Base-by-base conservation (phyloP, 2,329 filamentous ascomycete species). In the Aspergillus ochraceus region DNA sequence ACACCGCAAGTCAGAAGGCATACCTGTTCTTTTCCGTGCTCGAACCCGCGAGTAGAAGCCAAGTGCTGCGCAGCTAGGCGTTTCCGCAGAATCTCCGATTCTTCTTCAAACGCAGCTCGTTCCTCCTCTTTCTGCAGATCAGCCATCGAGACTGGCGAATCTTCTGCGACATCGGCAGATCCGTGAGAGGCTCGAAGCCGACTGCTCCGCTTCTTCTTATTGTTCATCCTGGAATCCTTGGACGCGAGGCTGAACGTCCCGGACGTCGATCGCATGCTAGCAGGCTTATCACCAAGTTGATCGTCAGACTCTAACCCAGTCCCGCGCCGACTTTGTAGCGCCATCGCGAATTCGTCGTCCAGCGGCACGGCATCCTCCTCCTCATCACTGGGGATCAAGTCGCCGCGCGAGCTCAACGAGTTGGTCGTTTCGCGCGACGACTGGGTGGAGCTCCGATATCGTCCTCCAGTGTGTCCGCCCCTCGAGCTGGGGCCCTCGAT, bases 311-410 rank as follows among this genome's bases (percentile, higher is more conserved):
- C 79, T 30, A 80, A 73, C 3, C 78, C 78, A 1, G 84, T 86
- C n/a, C 83, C 84, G 65, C 89, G 86, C 55, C 90, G 86, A 61
- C 92, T 64, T 3, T 57, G 88, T 62, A 97, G 81, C 3, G 88
- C 87, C 73, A 96, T 88, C 2, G 92, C 91, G 68, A 98, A 96
- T 70, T 97, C 93, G 71, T 97, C 94, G 68, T 94, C 91, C 19
- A 98, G 79, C 12, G 92, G 91, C n/a, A 97, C 86, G 0, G 94
- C 94, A 76, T 98, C 94, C 73, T 96, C 93, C 64, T 96, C 92
- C 55, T 93, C 92, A 69, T 96, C 92, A 68, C 92, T 97, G 0
- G 92, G 92, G 66, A 97, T 95, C 12, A 98, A 80, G 76, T 98
- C 94, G 2, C 92, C 92, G 51, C 94, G 83, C 11, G 92, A 97